These are phyloP conservation scores for Rhodotorula sp. DNA, from an alignment of 1,284 basidiomycete species.

Conservation along the genomic window DNA sequence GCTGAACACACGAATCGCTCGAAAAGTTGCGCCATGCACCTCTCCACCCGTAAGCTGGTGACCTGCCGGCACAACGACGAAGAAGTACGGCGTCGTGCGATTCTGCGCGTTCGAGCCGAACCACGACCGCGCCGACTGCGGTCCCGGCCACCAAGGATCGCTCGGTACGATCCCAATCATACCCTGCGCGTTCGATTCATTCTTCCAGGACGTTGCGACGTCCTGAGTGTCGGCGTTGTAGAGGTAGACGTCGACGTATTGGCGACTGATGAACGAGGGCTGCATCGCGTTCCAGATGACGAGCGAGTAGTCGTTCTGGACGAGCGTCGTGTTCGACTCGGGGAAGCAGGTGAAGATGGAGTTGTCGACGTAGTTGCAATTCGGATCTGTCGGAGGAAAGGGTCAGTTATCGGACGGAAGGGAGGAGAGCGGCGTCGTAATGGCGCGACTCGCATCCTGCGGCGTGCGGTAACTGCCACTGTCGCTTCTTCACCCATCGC, in stretches of 20 bases:
- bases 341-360: constrained; percentile 70
- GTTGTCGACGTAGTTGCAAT: constrained; percentile 57
- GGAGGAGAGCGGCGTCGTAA: not conserved
- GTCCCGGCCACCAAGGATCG: constrained; percentile 64
- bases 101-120: constrained; percentile 51
- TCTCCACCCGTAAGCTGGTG: constrained; percentile 58
- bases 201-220: constrained; percentile 35
- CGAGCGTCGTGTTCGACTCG: constrained; percentile 55
- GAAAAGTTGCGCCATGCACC: constrained; percentile 66
- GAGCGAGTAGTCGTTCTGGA: constrained; percentile 64
- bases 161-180: constrained; percentile 60
- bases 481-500: constrained; percentile 10
- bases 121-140: constrained; percentile 55
- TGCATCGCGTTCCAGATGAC: constrained; percentile 5
- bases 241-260: constrained; percentile 65
- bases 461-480: constrained; percentile 22
- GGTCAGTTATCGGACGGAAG: not conserved
- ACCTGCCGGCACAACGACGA: constrained; percentile 63
- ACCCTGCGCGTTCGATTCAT: constrained; percentile 61
- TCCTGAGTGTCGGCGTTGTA: constrained; percentile 63
- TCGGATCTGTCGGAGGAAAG: constrained; percentile 39
- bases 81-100: constrained; percentile 66
- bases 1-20: constrained; percentile 66
- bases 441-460: constrained; percentile 15
- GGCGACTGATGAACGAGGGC: constrained; percentile 8